Evolutionary conservation across 805 yeast genomes (phyloP), one percentile per base, ranked within the genome.

Genomic region (Saccharomycopsis malanga): DNA sequence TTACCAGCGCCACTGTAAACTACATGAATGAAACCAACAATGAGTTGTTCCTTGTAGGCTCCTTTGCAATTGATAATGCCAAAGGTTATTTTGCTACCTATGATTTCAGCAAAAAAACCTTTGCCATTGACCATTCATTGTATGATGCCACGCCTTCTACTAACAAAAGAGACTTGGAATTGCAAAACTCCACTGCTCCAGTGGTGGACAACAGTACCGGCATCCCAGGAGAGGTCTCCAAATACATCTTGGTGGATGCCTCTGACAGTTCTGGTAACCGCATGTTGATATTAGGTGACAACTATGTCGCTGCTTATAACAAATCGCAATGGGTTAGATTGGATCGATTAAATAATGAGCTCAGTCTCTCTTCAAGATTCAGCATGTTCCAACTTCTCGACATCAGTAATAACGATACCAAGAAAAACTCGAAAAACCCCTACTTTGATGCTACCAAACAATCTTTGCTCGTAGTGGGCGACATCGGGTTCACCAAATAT

Each of bases 391-490:
- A 63, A 20, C 34, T 61, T 10, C 47, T 60, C 5, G 54, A 57
- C 20, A 49, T 59, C 4, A 49, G 60, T 4, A 54, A 61, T 12
- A 63, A 65, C 50, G 51, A 57, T 2, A 64, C 64, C 4, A n/a
- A n/a, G n/a, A 37, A 21, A 23, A 15, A 27, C 12, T 9, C 10
- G 10, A 27, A 12, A 7, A 34, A 39, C 35, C 36, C 30, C 12
- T 74, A 63, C 39, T 72, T 75, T 46, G 65, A 69, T 46, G 59
- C 49, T 15, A 41, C 67, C n/a, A 61, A 68, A 37, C 64, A 72
- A 44, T 61, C 77, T 0, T 60, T 87, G 21, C 56, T 81, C 22
- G 73, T 81, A 2, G 65, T 83, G 2, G 95, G 95, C 32, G 54
- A 60, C 23, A 66, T 85, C 39, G 58, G 63, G 3, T 57, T 83